Conservation (phyloP, 139 green algal genomes). For the Pleodorina starrii region DNA sequence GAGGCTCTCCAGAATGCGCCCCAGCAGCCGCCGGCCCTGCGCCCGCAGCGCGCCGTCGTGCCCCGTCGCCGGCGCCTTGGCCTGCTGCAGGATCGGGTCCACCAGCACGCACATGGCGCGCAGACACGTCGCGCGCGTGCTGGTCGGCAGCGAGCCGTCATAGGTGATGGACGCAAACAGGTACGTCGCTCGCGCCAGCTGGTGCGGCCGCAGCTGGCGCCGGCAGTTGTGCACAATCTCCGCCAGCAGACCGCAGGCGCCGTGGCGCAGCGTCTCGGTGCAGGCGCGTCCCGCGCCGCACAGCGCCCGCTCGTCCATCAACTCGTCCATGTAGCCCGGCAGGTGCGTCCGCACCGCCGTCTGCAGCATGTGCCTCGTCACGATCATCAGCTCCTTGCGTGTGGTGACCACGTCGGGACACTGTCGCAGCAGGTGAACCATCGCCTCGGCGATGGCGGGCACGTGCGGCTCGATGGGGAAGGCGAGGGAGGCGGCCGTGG, state of each 20-base stretch:
- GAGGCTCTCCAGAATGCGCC: conserved; percentile 88
- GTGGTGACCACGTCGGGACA: conserved; percentile 47
- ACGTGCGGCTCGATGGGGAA: conserved; percentile 42
- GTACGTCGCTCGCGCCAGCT: conserved; percentile 32
- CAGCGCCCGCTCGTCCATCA: conserved; percentile 87
- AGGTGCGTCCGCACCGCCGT: conserved; percentile 37
- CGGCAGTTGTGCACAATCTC: conserved; percentile 83
- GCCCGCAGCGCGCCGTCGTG: conserved; percentile 39
- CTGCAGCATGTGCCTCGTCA: conserved; percentile 55
- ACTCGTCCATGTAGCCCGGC: conserved; percentile 62
- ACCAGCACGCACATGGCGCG: conserved; percentile 33
- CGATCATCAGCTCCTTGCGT: conserved; percentile 85
- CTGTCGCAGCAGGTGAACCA: conserved; percentile 68
- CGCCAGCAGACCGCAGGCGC: conserved; percentile 75
- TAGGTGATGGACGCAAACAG: conserved; percentile 29
- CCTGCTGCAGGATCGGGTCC: conserved; percentile 48
- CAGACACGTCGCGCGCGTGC: conserved; percentile 41
- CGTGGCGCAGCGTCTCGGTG: conserved; percentile 79
- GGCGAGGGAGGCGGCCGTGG: conserved; percentile 9
- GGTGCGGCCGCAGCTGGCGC: conserved; percentile 17
- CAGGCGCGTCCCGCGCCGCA: conserved; percentile 79
- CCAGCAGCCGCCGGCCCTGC: conserved; percentile 73
- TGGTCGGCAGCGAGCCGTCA: conserved; percentile 13
- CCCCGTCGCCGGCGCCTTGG: conserved; percentile 17
- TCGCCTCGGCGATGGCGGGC: conserved; percentile 23